These are phyloP conservation scores for Colletotrichum tofieldiae DNA, from an alignment of 2,329 filamentous ascomycete species.

Conservation along the genomic window DNA sequence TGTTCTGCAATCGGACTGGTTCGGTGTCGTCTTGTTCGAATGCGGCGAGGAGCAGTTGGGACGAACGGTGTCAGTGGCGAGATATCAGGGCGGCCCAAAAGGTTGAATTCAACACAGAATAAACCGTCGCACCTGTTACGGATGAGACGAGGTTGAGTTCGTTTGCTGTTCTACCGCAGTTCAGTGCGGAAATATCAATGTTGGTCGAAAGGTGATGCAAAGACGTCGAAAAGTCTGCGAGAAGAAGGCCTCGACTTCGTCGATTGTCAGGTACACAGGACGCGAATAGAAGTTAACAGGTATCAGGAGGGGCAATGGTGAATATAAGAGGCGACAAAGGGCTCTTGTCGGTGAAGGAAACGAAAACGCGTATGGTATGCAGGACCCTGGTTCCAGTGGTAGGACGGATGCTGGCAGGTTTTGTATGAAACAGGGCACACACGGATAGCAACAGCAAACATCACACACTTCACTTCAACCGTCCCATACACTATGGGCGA, in stretches of 20 bases:
- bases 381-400: neutral
- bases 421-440: constrained; percentile 39
- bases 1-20: constrained; percentile 16
- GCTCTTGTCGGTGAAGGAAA: constrained; percentile 32
- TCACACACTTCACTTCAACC: constrained; percentile 18
- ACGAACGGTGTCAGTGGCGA: constrained; percentile 35
- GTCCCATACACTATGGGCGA: constrained; percentile 7
- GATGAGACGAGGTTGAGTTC: no score
- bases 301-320: constrained; percentile 6
- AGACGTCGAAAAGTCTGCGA: neutral
- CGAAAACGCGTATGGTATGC: constrained; percentile 6
- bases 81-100: neutral
- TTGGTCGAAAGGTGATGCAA: neutral
- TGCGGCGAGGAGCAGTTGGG: constrained; percentile 26
- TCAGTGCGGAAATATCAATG: neutral
- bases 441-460: constrained; percentile 44
- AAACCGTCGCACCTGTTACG: neutral
- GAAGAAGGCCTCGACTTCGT: constrained; percentile 1
- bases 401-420: constrained; percentile 34
- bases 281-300: constrained; percentile 12
- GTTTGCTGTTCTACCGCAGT: neutral
- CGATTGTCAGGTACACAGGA: constrained; percentile 21
- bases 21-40: constrained; percentile 23
- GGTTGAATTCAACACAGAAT: neutral
- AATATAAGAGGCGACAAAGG: constrained; percentile 5